Evolutionary conservation across 2,329 filamentous ascomycete species (phyloP).

Genomic region (Pseudogymnoascus sp.): DNA sequence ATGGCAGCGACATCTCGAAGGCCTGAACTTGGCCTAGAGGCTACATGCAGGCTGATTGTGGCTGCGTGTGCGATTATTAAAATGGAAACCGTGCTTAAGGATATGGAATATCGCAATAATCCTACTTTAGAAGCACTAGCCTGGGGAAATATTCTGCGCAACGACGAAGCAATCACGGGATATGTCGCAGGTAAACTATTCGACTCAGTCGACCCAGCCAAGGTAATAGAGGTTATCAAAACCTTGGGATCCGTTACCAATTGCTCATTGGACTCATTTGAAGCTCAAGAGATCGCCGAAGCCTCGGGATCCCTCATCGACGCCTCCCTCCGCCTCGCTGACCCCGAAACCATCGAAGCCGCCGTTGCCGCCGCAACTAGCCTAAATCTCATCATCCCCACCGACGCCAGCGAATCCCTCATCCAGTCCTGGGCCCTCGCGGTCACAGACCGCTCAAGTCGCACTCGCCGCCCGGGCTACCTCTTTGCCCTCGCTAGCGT

Average conservation of each 20-base stretch:
- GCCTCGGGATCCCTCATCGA: neutral
- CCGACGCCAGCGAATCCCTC: constrained; percentile 30
- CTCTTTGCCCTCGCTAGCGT: constrained; percentile 39
- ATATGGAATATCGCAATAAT: neutral
- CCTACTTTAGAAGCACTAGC: neutral
- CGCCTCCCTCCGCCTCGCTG: constrained; percentile 42
- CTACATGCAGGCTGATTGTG: constrained; percentile 50
- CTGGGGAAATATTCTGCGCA: neutral
- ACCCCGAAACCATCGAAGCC: constrained; percentile 41
- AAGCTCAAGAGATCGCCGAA: neutral
- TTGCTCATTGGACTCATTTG: constrained; percentile 25
- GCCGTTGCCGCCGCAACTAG: constrained; percentile 44
- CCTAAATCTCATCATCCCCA: constrained; percentile 38
- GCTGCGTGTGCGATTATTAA: constrained; percentile 41
- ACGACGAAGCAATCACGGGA: no score
- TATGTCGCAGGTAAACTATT: neutral
- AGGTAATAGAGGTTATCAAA: neutral
- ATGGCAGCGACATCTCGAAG: constrained; percentile 25
- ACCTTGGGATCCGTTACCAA: neutral
- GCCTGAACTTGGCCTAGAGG: constrained; percentile 57
- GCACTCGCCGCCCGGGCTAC: constrained; percentile 24
- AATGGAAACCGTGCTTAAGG: neutral
- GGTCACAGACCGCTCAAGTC: constrained; percentile 30
- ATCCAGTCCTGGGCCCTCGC: constrained; percentile 41
- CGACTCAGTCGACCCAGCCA: neutral